Base-by-base conservation (phyloP, 2,329 filamentous ascomycete genomes). In the Fusarium longipes region DNA sequence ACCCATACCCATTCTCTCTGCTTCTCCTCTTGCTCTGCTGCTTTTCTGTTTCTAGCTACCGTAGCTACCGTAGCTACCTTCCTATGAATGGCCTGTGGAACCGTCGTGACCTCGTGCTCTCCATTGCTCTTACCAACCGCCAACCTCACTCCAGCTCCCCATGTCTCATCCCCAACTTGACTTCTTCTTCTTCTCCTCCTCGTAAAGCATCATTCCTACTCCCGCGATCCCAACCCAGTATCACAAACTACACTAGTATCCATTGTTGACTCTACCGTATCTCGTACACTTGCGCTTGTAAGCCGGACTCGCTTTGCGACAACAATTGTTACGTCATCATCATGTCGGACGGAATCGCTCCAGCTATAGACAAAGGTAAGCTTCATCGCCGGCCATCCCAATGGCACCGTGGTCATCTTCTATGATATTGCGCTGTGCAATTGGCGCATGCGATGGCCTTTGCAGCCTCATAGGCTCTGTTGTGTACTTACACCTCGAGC, bases 351-450 rank as follows among this genome's bases (percentile, higher is more conserved):
- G 73, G 70, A 67, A 74, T 74, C 62, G 71, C 74, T 54, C 73
- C 74, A 67, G 75, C 76, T 64, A 71, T 77, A 70, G 76, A 76
- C 70, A 77, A 76, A 78, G 77, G 77, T 78, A 75, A 63, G 57
- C 49, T 55, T 48, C 58, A 59, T 73, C 63, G 44, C 43, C 24
- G 58, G 36, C 49, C 53, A 60, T 68, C 58, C 49, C 45, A 67
- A 54, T 57, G 53, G 55, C 42, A 40, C 38, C 27, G 7, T 18
- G 42, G 42, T 14, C 39, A 56, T 57, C 54, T 50, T 40, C 29
- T 45, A n/a, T 24, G 29, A 22, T 32, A 24, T n/a, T 18, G 30
- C 45, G 18, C 43, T 42, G 15, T 24, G 36, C 62, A 69, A 74
- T 73, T 73, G 68, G 32, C 36, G 24, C 45, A 40, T 15, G 59